Conservation (phyloP, 192 early-diverging fungal species). For the Borealophlyctis nickersoniae region DNA sequence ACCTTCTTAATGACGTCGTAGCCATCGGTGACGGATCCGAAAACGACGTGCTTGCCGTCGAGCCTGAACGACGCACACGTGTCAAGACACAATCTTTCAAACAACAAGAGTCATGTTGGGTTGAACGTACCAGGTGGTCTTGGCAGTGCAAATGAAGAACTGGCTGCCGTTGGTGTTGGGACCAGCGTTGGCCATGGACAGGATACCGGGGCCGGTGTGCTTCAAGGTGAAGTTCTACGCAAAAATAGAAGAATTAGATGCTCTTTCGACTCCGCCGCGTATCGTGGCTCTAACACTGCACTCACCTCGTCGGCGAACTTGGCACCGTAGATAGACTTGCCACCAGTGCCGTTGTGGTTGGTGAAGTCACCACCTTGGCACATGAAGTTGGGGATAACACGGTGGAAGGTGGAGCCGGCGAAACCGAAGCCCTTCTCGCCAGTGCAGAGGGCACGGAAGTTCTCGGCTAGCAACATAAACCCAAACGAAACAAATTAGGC, state of each 20-base stretch:
- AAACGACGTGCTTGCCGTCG: conserved; percentile 52
- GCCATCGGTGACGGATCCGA: conserved; percentile 48
- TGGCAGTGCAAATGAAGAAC: conserved; percentile 84
- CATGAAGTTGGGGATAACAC: conserved; percentile 72
- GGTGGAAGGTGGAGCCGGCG: conserved; percentile 76
- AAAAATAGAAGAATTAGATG: conserved; percentile 84
- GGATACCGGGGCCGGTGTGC: conserved; percentile 63
- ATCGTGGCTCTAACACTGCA: too few species aligned
- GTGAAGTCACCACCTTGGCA: conserved; percentile 70
- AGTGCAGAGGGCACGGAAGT: conserved; percentile 92
- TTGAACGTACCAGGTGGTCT: conserved; percentile 65
- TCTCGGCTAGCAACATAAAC: conserved; percentile 71
- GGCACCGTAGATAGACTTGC: conserved; percentile 71
- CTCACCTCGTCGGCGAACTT: conserved; percentile 92
- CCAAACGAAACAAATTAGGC: too few species aligned
- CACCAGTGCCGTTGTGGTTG: conserved; percentile 75
- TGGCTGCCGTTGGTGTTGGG: conserved; percentile 44
- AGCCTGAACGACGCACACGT: conserved; percentile 12
- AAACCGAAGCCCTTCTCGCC: conserved; percentile 89
- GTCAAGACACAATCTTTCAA: conserved; percentile 70
- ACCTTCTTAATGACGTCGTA: conserved; percentile 65
- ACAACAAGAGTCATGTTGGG: conserved; percentile 61
- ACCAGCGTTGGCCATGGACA: conserved; percentile 55
- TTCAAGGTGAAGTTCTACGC: conserved; percentile 82
- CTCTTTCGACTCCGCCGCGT: conserved; percentile 72